phyloP scores from a whole-genome alignment of 129 eudicot species.

The Tagetes patula region DNA sequence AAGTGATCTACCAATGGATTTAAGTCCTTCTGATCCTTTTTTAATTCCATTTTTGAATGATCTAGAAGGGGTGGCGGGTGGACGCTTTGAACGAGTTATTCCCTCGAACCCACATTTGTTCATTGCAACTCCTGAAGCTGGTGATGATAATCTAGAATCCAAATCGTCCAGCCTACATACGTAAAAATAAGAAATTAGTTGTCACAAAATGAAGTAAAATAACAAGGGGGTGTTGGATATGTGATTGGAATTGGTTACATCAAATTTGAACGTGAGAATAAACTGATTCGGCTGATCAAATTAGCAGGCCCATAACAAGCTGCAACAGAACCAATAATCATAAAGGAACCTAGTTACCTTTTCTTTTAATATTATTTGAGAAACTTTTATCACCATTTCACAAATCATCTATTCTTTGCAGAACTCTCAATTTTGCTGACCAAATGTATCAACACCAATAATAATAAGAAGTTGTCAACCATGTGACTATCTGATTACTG shows the following conservation, averaged over 20 bases:
- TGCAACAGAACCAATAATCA: neutral
- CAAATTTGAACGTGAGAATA: neutral
- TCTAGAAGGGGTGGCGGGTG: constrained; percentile 52
- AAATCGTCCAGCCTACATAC: constrained; percentile 67
- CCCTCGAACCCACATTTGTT: constrained; percentile 72
- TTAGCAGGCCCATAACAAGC: neutral
- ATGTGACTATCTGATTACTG: neutral
- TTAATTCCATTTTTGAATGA: constrained; percentile 69
- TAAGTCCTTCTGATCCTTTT: constrained; percentile 84
- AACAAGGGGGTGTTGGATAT: neutral
- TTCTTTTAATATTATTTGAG: neutral
- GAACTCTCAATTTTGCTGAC: neutral
- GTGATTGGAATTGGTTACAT: neutral
- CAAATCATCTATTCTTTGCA: neutral
- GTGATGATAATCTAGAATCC: constrained; percentile 66
- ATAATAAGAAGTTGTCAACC: neutral
- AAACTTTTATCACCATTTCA: neutral
- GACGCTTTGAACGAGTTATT: constrained; percentile 38
- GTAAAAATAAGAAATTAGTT: constrained; percentile 13
- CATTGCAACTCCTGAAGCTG: constrained; percentile 55
- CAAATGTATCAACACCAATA: neutral
- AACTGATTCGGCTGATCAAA: neutral
- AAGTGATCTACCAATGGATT: constrained; percentile 71
- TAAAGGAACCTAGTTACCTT: neutral
- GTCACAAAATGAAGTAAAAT: constrained; percentile 5